These are phyloP conservation scores for Aquilaria malaccensis DNA, from an alignment of 345 rosid genomes.

Conservation along the genomic window DNA sequence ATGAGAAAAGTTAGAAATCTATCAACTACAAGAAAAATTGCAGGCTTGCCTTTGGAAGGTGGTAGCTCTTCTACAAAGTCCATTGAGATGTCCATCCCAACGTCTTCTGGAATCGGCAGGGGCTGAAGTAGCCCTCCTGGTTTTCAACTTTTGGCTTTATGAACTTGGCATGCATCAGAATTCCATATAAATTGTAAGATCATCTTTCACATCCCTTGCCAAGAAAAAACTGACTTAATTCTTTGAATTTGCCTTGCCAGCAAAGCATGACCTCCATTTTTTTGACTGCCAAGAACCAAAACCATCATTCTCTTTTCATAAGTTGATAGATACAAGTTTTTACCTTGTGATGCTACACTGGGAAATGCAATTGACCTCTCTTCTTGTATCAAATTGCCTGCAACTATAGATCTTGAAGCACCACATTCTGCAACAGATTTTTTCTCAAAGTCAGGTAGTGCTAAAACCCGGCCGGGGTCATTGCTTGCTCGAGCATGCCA, in stretches of 20 bases:
- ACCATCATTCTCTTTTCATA: neutral
- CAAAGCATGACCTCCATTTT: neutral
- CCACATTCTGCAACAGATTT: neutral
- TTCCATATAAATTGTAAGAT: no score
- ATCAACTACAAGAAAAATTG: no score
- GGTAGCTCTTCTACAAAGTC: no score
- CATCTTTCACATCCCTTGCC: no score
- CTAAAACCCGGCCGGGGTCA: neutral
- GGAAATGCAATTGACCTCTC: neutral
- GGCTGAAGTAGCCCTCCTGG: no score
- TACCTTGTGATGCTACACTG: neutral
- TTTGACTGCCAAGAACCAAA: neutral
- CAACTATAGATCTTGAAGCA: neutral
- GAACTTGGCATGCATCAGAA: no score
- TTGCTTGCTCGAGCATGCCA: neutral
- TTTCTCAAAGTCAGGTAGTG: neutral
- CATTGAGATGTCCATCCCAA: no score
- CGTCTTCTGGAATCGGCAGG: no score
- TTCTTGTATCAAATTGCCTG: neutral
- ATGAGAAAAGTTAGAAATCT: no score
- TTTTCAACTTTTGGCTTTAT: no score
- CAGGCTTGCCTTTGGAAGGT: no score
- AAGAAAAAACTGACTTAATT: no score
- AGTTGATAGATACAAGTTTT: neutral
- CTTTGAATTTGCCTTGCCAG: neutral